Percentiles rank a stretch among this genome's conserved stretches.
These are phyloP conservation scores for Eruca vesicaria DNA, from an alignment of 441 rosid genomes.

Conservation along the genomic window DNA sequence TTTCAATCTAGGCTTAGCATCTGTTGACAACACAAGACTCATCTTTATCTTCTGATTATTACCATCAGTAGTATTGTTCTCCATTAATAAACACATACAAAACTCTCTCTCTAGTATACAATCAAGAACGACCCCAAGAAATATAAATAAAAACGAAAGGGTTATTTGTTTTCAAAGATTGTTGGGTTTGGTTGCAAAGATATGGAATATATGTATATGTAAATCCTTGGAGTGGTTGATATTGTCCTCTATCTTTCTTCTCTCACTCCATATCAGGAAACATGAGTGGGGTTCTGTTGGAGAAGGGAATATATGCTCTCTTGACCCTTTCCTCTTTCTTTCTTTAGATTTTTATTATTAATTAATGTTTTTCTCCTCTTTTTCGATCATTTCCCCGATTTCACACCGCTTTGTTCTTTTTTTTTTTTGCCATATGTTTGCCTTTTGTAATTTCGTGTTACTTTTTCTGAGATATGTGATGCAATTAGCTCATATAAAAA, in stretches of 20 bases:
- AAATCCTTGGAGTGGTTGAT: conserved; percentile 41
- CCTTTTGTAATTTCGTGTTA: conserved; percentile 24
- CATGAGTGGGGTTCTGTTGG: conserved; percentile 75
- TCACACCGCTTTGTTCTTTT: conserved; percentile 24
- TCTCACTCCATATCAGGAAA: conserved; percentile 90
- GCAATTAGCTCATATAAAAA: conserved; percentile 53
- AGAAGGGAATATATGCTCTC: conserved; percentile 91
- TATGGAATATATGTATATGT: conserved; percentile 15
- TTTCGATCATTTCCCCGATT: conserved; percentile 25
- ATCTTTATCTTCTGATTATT: conserved; percentile 35
- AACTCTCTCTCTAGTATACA: conserved; percentile 5
- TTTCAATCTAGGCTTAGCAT: conserved; percentile 93
- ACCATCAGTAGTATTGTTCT: conserved; percentile 18
- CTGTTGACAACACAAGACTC: conserved; percentile 80
- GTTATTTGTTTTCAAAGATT: conserved; percentile 21
- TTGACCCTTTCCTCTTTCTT: conserved; percentile 54
- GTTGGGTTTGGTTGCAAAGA: conserved; percentile 39
- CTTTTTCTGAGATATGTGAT: conserved; percentile 55
- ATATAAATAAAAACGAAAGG: not conserved
- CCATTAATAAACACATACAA: conserved; percentile 32
- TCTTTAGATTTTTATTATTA: conserved; percentile 3
- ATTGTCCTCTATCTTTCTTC: conserved; percentile 36
- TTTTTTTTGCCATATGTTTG: conserved; percentile 3
- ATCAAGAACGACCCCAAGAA: conserved; percentile 18
- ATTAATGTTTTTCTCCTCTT: conserved; percentile 9